Evolutionary conservation across 257 asterid genomes (phyloP), one percentile per base, ranked within the genome.

Genomic region (Echites panduratus): DNA sequence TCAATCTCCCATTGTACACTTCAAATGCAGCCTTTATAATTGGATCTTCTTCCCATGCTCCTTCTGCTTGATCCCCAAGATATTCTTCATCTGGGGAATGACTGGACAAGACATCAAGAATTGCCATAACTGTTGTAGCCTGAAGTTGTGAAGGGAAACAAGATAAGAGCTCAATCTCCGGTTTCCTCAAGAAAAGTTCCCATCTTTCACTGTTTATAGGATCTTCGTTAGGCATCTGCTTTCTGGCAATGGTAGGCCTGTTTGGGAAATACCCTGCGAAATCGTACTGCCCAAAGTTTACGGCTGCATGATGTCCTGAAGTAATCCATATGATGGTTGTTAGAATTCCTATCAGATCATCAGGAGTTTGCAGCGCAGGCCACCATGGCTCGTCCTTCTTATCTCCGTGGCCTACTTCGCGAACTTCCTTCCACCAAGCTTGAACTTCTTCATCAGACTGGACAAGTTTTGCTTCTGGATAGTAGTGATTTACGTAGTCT

Each of bases 21-120:
- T 87, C 92, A 27, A 81, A 90, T 1, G 91, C 91, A 16, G 84
- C 89, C 0, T 35, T 87, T 29, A 89, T 78, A 0, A 76, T 24
- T 1, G 79, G 81, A 43, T 89, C 62, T 13, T 79, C 87, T 2
- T 71, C 80, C 88, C 88, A 91, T 19, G 64, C 76, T 0, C 89
- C 83, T 70, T 84, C 84, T 1, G 86, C 76, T 2, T 45, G 9
- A 0, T 45, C 78, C 3, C 96, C 97, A 0, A 90, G 16, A 47
- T 90, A 90, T 82, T 93, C 97, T 81, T 93, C 98, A 49, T 93
- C 97, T 0, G 96, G 93, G 2, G 97, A 87, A 77, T 93, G 97
- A 68, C 54, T 85, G 0, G 98, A 93, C 61, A 93, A 72, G 7
- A 90, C 89, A 41, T 90, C 90, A 13, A 89, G 50, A 68, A 89